Base-by-base conservation (phyloP, 345 rosid genomes). In the Eutrema japonicum region DNA sequence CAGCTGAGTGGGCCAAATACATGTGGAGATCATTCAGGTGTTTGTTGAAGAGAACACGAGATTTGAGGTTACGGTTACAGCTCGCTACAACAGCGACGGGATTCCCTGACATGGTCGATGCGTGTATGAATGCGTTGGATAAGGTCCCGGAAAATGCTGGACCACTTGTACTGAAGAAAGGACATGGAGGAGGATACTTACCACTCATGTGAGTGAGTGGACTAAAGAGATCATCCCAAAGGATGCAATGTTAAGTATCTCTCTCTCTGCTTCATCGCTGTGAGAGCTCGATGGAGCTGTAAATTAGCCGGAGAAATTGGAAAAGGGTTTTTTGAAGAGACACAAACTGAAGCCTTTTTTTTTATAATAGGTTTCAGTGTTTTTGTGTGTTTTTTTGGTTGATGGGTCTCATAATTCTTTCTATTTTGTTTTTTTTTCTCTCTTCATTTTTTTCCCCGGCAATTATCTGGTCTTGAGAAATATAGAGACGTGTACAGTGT, bases 1-100 rank as follows among this genome's bases (percentile, higher is more conserved):
- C 99, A 10, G 94, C 94, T 29, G 99, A 95, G 55, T 92, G 98
- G 96, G 99, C 99, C 48, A 92, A 89, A 73, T 86, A 88, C 77
- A 75, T 95, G 78, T 88, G 80, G 30, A 90, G 98, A 80, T 95
- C 99, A 10, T 88, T 92, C 74, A 85, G 96, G 68, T 92, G 96
- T 78, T 84, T 95, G 83, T 72, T 95, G 79, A 92, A 84, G 80
- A 86, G 93, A 72, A 92, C 98, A 36, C 66, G 96, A 68, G 97
- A 95, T 72, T 69, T 95, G 79, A 79, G 91, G 77, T 62, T 92
- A 68, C 86, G 85, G 32, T 40, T 86, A 77, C 99, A 95, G 80
- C 83, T 95, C 71, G 98, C 99, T 46, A 77, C 82, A 32, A 42
- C 73, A 26, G 98, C 98, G 35, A 92, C 99, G 2, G 97, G 99